phyloP scores from a whole-genome alignment of 73 alveolate genomes.

The Chromera velia region DNA sequence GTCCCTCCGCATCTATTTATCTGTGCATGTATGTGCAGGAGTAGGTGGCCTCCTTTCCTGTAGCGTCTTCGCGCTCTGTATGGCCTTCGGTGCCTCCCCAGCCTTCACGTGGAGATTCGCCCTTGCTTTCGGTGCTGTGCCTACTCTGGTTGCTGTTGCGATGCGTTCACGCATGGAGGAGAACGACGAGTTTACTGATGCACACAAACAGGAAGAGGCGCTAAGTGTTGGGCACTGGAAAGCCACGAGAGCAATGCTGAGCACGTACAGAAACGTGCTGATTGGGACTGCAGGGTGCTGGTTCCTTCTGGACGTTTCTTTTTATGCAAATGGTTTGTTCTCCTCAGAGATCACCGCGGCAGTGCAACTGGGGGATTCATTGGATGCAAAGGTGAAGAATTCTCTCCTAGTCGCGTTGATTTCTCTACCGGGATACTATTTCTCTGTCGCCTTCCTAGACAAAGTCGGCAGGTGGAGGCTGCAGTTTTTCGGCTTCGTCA shows the following conservation, averaged over 20 bases:
- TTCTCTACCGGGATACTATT: constrained; percentile 36
- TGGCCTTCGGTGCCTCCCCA: too few species aligned
- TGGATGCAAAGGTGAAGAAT: constrained; percentile 2
- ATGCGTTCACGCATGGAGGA: too few species aligned
- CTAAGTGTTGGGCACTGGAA: too few species aligned
- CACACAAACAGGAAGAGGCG: too few species aligned
- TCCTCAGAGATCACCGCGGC: too few species aligned
- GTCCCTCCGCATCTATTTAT: too few species aligned
- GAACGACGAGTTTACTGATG: too few species aligned
- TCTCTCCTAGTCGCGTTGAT: constrained; percentile 11
- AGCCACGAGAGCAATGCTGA: too few species aligned
- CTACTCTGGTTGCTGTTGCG: constrained; percentile 22
- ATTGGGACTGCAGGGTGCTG: constrained; percentile 21
- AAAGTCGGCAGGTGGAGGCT: constrained; percentile 14
- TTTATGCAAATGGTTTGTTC: neutral
- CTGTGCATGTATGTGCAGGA: too few species aligned
- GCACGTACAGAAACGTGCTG: constrained; percentile 7
- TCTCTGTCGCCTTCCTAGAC: constrained; percentile 16
- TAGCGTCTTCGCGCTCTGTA: too few species aligned
- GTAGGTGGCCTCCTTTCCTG: too few species aligned
- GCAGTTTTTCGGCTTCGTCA: constrained; percentile 20
- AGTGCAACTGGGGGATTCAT: neutral
- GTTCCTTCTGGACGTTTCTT: constrained; percentile 15
- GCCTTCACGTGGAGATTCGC: constrained; percentile 16
- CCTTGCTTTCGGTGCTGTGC: constrained; percentile 26